Evolutionary conservation across 192 early-diverging fungal species (phyloP).

Genomic region (Backusella liffmaniae): DNA sequence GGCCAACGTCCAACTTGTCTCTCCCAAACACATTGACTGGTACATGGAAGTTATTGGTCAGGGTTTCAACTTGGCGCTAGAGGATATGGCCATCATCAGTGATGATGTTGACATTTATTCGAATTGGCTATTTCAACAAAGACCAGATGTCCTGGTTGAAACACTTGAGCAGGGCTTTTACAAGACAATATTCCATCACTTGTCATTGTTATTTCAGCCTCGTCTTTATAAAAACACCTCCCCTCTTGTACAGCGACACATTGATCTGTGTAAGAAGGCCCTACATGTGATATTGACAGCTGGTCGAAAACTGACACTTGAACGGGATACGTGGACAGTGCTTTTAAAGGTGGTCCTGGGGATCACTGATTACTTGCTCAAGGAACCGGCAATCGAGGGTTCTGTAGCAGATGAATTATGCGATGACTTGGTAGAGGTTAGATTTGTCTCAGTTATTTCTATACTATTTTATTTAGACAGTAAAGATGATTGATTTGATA

Average conservation of each 20-base stretch:
- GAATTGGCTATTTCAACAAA: conserved; percentile 72
- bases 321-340: conserved; percentile 76
- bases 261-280: conserved; percentile 71
- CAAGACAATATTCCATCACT: conserved; percentile 74
- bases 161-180: conserved; percentile 63
- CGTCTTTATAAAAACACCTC: conserved; percentile 26
- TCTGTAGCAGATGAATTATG: conserved; percentile 75
- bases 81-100: conserved; percentile 65
- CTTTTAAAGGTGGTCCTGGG: conserved; percentile 79
- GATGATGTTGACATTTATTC: conserved; percentile 66
- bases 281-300: conserved; percentile 59
- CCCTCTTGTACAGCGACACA: conserved; percentile 52
- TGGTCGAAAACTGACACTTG: conserved; percentile 61
- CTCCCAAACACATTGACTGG: conserved; percentile 75
- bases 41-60: conserved; percentile 82
- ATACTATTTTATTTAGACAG: conserved; percentile 38
- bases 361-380: conserved; percentile 67
- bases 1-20: conserved; percentile 60
- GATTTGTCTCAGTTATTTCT: neutral
- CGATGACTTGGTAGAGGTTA: conserved; percentile 58
- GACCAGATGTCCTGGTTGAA: conserved; percentile 51
- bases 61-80: conserved; percentile 73
- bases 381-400: conserved; percentile 45
- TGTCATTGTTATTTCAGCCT: conserved; percentile 68
- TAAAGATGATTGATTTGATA: conserved; percentile 21